Conservation (phyloP, 1,284 basidiomycete genomes). For the Meira miltonrushii region DNA sequence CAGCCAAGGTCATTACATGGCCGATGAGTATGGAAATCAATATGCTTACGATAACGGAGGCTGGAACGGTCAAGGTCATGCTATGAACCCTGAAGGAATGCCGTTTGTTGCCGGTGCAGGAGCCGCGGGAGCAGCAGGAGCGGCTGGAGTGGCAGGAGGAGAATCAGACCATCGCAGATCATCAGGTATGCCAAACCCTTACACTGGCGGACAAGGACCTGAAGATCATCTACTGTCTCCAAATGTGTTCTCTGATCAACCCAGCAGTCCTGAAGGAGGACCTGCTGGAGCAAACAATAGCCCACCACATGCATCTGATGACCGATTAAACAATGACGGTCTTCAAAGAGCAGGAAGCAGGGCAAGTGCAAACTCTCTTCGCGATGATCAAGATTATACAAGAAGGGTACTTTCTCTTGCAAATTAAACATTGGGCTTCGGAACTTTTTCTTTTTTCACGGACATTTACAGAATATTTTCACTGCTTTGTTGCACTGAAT, state of each 20-base stretch:
- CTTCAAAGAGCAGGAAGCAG: conserved; percentile 22
- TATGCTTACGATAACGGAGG: conserved; percentile 13
- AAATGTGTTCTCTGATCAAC: conserved; percentile 36
- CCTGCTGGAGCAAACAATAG: conserved; percentile 3
- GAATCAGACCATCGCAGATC: neutral
- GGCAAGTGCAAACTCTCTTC: conserved; percentile 23
- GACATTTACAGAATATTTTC: neutral
- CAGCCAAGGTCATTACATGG: conserved; percentile 10
- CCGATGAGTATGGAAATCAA: conserved; percentile 10
- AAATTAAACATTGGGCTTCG: neutral
- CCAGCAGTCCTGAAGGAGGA: conserved; percentile 16
- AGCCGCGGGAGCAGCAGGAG: conserved; percentile 12
- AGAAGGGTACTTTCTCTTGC: conserved; percentile 20
- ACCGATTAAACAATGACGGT: conserved; percentile 20
- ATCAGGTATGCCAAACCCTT: conserved; percentile 15
- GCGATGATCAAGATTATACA: conserved; percentile 40
- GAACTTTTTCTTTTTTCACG: neutral
- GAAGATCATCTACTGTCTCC: conserved; percentile 16
- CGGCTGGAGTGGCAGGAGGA: conserved; percentile 7
- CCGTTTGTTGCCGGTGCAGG: conserved; percentile 10
- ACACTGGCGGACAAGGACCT: conserved; percentile 3
- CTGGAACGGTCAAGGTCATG: conserved; percentile 21
- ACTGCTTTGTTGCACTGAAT: no score
- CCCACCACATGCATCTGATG: conserved; percentile 22
- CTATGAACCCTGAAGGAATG: conserved; percentile 22